phyloP scores from a whole-genome alignment of 2,329 filamentous ascomycete genomes.

The Cryoendolithus antarcticus region DNA sequence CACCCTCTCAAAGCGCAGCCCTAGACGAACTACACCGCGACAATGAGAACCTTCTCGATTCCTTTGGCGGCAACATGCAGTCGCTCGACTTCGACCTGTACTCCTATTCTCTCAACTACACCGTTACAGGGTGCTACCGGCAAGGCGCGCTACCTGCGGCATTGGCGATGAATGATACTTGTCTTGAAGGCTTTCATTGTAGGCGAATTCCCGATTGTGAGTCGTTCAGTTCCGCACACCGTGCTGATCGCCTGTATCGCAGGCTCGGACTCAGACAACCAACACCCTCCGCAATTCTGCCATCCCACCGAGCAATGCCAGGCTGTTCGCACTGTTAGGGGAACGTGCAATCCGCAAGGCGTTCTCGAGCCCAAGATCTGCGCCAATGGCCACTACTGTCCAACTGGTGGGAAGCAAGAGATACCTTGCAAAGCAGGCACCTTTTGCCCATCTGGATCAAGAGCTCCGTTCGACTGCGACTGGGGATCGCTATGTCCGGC shows the following conservation, averaged over 20 bases:
- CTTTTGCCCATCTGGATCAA: constrained; percentile 41
- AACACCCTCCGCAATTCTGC: constrained; percentile 21
- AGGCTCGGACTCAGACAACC: constrained; percentile 17
- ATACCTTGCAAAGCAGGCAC: constrained; percentile 35
- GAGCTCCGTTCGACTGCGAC: constrained; percentile 36
- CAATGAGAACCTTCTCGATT: constrained; percentile 1
- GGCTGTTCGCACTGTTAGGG: constrained; percentile 9
- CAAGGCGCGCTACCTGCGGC: constrained; percentile 16
- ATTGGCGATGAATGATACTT: constrained; percentile 19
- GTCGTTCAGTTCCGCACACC: no score
- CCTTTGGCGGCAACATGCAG: constrained; percentile 11
- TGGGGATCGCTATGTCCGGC: constrained; percentile 36
- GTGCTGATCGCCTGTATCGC: not conserved
- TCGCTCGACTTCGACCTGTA: constrained; percentile 11
- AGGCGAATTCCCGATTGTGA: constrained; percentile 2
- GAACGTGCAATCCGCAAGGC: constrained; percentile 23
- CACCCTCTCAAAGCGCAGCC: constrained; percentile 2
- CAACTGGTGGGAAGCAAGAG: constrained; percentile 25
- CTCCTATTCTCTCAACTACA: constrained; percentile 11
- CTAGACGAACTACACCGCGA: not conserved
- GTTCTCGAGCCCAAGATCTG: constrained; percentile 41
- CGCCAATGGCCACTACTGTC: constrained; percentile 37
- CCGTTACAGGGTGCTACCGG: constrained; percentile 14
- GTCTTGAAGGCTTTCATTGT: constrained; percentile 18
- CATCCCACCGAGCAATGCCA: constrained; percentile 17